Base-by-base conservation (phyloP, 2,329 filamentous ascomycete species). In the Herpotrichia juniperi region DNA sequence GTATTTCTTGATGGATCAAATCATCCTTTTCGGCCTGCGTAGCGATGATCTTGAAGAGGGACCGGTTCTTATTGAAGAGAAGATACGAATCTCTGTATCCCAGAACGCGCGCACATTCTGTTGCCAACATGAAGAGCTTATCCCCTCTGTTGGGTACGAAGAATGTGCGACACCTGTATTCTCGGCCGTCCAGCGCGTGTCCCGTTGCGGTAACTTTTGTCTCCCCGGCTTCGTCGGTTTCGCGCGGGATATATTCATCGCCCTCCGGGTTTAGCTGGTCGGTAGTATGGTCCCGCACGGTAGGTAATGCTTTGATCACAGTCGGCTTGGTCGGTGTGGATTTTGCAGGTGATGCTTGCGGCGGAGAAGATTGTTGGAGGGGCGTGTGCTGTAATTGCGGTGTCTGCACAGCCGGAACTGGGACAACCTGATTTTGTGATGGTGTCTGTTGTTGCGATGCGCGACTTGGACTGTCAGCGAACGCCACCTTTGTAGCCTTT, bases 91-190 rank as follows among this genome's bases (percentile, higher is more conserved):
- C 94, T 55, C 94, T 85, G 73, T 99, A 99, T 42, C 92, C 90
- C 19, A 97, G 81, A 3, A 97, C 92, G 61, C 94, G 87, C 21
- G 94, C 94, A 71, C 94, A 97, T 76, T 99, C 94, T 14, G 94
- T 99, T 30, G 94, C 94, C 46, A 99, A 85, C 94, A 99, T 99
- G 77, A 97, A 99, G 5, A 97, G 83, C 76, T 97, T 97, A 61
- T 96, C 88, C 24, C 91, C 92, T 63, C 94, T 83, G 66, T 96
- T 88, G 16, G 93, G 92, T 3, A 99, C 93, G 59, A 90, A 86
- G 73, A 99, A 99, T 1, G 93, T 97, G 58, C 93, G 84, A 75
- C 93, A 97, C 72, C 90, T 87, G 78, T 97, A 99, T 68, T 93
- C 89, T 63, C 94, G 90, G 19, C 84, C 86, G 54, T 92, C 93